Percentiles rank a stretch among this genome's conserved stretches.
phyloP scores from a whole-genome alignment of 2,329 filamentous ascomycete genomes.

The Tolypocladium album region DNA sequence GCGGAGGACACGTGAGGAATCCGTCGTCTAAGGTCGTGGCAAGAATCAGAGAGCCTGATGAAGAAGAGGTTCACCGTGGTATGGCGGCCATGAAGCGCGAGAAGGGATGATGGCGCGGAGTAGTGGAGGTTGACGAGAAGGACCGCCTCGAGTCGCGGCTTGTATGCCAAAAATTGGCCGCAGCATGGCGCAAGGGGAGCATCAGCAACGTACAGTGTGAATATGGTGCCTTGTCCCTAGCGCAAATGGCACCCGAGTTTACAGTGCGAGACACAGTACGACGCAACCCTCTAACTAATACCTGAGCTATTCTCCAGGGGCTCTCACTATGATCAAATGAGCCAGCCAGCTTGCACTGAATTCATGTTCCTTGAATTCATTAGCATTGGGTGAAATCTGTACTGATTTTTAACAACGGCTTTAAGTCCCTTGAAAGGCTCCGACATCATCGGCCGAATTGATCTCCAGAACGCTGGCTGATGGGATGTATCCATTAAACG shows the following conservation, averaged over 20 bases:
- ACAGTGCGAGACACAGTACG: not conserved
- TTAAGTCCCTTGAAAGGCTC: not conserved
- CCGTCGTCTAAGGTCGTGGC: not conserved
- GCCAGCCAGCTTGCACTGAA: not conserved
- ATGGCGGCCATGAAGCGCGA: not conserved
- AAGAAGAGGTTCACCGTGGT: not conserved
- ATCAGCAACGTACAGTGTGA: not conserved
- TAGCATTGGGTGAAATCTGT: not conserved
- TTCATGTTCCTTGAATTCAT: not conserved
- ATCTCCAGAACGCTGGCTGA: not conserved
- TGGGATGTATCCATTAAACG: too few species aligned
- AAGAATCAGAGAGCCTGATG: not conserved
- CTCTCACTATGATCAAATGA: not conserved
- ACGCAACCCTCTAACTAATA: too few species aligned
- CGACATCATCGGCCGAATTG: not conserved
- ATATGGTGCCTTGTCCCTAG: too few species aligned
- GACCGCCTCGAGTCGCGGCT: not conserved
- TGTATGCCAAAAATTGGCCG: not conserved
- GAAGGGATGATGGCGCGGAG: not conserved
- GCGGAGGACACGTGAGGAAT: not conserved
- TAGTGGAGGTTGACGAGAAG: not conserved
- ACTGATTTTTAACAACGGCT: not conserved
- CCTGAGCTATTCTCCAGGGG: not conserved
- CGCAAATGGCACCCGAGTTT: too few species aligned
- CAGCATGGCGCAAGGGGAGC: conserved; percentile 2